Evolutionary conservation across 257 asterid species (phyloP).

Genomic region (Solanum pimpinellifolium): DNA sequence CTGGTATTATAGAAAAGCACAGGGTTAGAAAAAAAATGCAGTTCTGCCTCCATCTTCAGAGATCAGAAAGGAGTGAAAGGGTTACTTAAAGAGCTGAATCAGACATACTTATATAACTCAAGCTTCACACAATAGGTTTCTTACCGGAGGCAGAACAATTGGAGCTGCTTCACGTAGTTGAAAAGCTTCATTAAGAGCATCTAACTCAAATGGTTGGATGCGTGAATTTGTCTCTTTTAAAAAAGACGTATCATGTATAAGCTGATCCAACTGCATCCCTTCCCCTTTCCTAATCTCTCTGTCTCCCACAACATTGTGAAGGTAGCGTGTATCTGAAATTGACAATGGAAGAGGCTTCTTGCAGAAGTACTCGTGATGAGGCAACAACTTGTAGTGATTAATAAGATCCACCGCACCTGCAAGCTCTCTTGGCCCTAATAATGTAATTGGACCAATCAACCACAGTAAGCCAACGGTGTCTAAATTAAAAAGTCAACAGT

Average conservation of each 20-base stretch:
- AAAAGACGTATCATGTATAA: slow-evolving; percentile 46
- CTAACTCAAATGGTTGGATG: slow-evolving; percentile 74
- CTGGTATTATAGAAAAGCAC: not conserved
- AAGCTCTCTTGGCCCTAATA: slow-evolving; percentile 87
- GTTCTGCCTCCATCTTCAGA: not conserved
- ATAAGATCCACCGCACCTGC: slow-evolving; percentile 94
- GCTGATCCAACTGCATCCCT: slow-evolving; percentile 92
- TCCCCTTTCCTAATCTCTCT: slow-evolving; percentile 93
- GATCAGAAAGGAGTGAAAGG: not conserved
- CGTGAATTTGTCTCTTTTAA: slow-evolving; percentile 51
- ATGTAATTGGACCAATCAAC: slow-evolving; percentile 9
- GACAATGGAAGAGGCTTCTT: slow-evolving; percentile 82
- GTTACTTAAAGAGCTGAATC: not conserved
- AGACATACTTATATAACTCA: not conserved
- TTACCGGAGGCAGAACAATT: slow-evolving; percentile 69
- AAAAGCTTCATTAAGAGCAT: slow-evolving; percentile 73
- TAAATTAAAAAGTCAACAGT: not conserved
- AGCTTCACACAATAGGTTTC: slow-evolving; percentile 17
- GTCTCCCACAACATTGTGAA: slow-evolving; percentile 93
- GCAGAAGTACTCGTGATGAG: slow-evolving; percentile 92
- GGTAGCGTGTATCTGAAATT: slow-evolving; percentile 85
- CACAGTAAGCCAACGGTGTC: not conserved
- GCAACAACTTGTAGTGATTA: slow-evolving; percentile 67
- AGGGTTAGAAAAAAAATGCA: not conserved
- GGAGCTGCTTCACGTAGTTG: slow-evolving; percentile 78